phyloP scores from a whole-genome alignment of 495 filamentous ascomycete species.

The Jackrogersella minutella region DNA sequence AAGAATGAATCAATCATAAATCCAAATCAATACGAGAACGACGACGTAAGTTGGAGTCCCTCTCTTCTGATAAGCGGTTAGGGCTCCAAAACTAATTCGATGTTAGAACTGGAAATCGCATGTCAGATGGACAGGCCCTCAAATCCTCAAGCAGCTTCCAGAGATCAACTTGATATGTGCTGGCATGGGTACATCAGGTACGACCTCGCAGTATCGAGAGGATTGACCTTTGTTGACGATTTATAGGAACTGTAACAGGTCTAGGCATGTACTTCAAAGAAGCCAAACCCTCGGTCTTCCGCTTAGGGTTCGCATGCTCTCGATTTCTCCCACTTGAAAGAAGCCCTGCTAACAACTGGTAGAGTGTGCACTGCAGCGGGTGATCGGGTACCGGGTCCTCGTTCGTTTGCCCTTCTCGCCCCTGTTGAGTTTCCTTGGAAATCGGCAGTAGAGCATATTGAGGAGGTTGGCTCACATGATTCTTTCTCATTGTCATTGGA shows the following conservation, averaged over 20 bases:
- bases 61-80: not conserved
- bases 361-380: slow-evolving; percentile 64
- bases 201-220: not conserved
- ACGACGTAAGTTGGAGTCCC: slow-evolving; percentile 43
- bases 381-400: slow-evolving; percentile 65
- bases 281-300: slow-evolving; percentile 59
- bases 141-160: slow-evolving; percentile 65
- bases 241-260: slow-evolving; percentile 61
- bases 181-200: slow-evolving; percentile 63
- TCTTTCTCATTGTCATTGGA: slow-evolving; percentile 63
- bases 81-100: slow-evolving; percentile 8
- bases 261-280: slow-evolving; percentile 62
- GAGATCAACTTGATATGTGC: slow-evolving; percentile 66
- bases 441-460: slow-evolving; percentile 59
- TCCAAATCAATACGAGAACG: slow-evolving; percentile 67
- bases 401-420: slow-evolving; percentile 60
- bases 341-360: slow-evolving; percentile 1
- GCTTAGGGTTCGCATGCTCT: slow-evolving; percentile 47
- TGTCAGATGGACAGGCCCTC: slow-evolving; percentile 66
- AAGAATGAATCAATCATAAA: slow-evolving; percentile 56
- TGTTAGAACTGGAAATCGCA: slow-evolving; percentile 66
- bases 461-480: slow-evolving; percentile 62
- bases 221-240: not conserved
- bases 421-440: slow-evolving; percentile 67
- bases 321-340: not conserved